Base-by-base conservation (phyloP, 441 rosid species). In the Corymbia citriodora region DNA sequence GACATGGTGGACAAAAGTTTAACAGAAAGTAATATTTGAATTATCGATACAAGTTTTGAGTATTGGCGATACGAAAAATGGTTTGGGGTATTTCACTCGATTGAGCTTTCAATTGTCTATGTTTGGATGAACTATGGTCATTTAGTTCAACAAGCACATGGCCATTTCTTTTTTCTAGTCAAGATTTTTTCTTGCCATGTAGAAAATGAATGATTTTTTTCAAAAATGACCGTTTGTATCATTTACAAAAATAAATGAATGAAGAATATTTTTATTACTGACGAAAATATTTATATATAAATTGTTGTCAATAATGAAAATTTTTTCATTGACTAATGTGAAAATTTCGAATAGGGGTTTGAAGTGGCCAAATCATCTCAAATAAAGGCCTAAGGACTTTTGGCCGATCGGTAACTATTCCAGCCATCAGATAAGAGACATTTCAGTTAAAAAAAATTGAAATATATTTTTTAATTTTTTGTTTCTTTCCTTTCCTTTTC, bases 141-240 rank as follows among this genome's bases (percentile, higher is more conserved):
- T 65, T 55, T n/a, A n/a, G 16, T 2, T 65, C 40, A 68, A 15
- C 11, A 68, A 68, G 11, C 4, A 68, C 31, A 31, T 1, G 21
- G 40, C 15, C 21, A 8, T 40, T 65, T 65, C 6, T 65, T 65
- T 15, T 65, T 14, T 65, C 21, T 4, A 16, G 36, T 9, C 9
- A 65, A 0, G 9, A 1, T 65, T 65, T 2, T 8, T 9, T 15
- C 45, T 15, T 14, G 16, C n/a, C n/a, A 14, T 10, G 2, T 14
- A 65, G 6, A n/a, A 65, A n/a, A n/a, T 7, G 36, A 65, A 5
- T n/a, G 5, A 65, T n/a, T 14, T 6, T 29, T 29, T 10, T 9
- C n/a, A 7, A n/a, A 63, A 65, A 65, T 65, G 72, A 7, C 0
- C 7, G 0, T 1, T 29, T 29, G 33, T n/a, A 14, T 65, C 16